A percentile compares a stretch with the other conserved stretches of the same genome.
These are phyloP conservation scores for Hypomontagnella monticulosa DNA, from an alignment of 495 filamentous ascomycete genomes.

Conservation along the genomic window DNA sequence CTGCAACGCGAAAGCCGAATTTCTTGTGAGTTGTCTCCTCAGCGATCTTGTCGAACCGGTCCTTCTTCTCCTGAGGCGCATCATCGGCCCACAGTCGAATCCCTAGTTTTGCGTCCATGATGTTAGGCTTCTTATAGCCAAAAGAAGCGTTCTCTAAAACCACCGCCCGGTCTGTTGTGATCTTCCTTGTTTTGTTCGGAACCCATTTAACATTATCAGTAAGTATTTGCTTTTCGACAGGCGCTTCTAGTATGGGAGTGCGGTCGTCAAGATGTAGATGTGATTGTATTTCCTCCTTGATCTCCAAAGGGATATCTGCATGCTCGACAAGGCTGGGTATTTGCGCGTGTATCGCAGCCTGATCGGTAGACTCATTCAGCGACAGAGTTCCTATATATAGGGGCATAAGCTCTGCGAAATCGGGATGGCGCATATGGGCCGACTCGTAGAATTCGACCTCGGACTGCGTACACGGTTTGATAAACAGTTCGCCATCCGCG, in stretches of 20 bases:
- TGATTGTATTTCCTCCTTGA: slow-evolving; percentile 53
- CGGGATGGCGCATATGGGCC: slow-evolving; percentile 68
- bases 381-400: slow-evolving; percentile 81
- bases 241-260: slow-evolving; percentile 38
- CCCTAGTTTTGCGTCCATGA: slow-evolving; percentile 95
- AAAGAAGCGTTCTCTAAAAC: slow-evolving; percentile 87
- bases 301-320: slow-evolving; percentile 53
- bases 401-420: slow-evolving; percentile 82
- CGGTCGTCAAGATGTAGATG: slow-evolving; percentile 46
- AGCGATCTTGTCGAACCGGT: slow-evolving; percentile 80
- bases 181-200: slow-evolving; percentile 61
- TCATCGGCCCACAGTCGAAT: slow-evolving; percentile 85
- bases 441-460: slow-evolving; percentile 96
- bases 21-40: slow-evolving; percentile 81
- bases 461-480: slow-evolving; percentile 89
- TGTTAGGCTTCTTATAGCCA: slow-evolving; percentile 86
- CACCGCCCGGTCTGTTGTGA: slow-evolving; percentile 78
- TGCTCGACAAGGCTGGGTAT: slow-evolving; percentile 56
- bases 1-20: slow-evolving; percentile 87
- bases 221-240: slow-evolving; percentile 26
- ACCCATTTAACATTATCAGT: slow-evolving; percentile 45
- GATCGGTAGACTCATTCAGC: slow-evolving; percentile 58
- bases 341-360: slow-evolving; percentile 61
- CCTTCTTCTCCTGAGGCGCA: slow-evolving; percentile 78
- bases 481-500: slow-evolving; percentile 81